Percentiles rank a stretch among this genome's conserved stretches.
Evolutionary conservation across 495 filamentous ascomycete genomes (phyloP).

Genomic region (Trichodelitschia bisporula): DNA sequence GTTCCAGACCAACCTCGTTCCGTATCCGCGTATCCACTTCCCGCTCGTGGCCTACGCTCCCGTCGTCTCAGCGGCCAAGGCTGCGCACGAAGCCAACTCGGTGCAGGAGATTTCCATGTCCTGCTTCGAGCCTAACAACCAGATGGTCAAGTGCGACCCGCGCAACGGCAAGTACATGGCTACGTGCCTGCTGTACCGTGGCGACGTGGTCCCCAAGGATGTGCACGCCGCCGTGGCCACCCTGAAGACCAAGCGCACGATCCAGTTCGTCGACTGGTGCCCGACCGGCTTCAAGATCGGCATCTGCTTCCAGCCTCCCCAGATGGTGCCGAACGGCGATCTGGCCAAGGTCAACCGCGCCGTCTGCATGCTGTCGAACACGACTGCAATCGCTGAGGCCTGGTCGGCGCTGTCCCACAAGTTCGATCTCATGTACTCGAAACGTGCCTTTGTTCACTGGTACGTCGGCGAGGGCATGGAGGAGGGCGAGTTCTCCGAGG

Average conservation of each 20-base stretch:
- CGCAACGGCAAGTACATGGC: constrained; percentile 99
- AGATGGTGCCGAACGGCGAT: constrained; percentile 88
- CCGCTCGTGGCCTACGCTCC: constrained; percentile 90
- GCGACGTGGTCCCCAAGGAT: constrained; percentile 93
- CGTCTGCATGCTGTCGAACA: constrained; percentile 99
- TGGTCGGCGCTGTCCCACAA: constrained; percentile 95
- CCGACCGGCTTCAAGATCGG: constrained; percentile 99
- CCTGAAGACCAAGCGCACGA: constrained; percentile 95
- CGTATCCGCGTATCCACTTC: constrained; percentile 98
- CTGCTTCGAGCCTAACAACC: constrained; percentile 58
- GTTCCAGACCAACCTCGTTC: constrained; percentile 98
- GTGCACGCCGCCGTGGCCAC: constrained; percentile 73
- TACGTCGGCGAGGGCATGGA: constrained; percentile 99
- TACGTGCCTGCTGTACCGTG: constrained; percentile 90
- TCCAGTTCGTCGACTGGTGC: constrained; percentile 99
- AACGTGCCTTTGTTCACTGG: constrained; percentile 99
- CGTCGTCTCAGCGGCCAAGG: constrained; percentile 79
- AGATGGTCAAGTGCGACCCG: constrained; percentile 99
- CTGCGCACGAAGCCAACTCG: constrained; percentile 58
- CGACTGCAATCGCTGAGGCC: constrained; percentile 93
- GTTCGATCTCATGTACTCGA: constrained; percentile 99
- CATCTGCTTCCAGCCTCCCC: constrained; percentile 96
- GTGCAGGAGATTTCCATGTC: constrained; percentile 23
- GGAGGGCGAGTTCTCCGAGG: constrained; percentile 98
- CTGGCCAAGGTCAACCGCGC: constrained; percentile 93